Base-by-base conservation (phyloP, 192 early-diverging fungal genomes). In the Cetraspora pellucida region DNA sequence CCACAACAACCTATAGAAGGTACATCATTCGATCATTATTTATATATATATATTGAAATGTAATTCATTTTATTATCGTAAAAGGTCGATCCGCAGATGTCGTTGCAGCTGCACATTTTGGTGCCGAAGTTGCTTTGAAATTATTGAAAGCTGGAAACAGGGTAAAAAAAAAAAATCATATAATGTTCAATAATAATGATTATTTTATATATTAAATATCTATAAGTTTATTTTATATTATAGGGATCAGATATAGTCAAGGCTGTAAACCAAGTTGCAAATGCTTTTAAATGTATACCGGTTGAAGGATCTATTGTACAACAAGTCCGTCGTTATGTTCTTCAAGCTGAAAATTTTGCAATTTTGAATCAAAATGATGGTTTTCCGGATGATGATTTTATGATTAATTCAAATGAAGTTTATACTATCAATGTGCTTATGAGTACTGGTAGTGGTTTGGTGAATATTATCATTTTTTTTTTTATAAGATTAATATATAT, bases 21-120 rank as follows among this genome's bases (percentile, higher is more conserved):
- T 28, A 50, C 7, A 6, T 16, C 28, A 23, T 44, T 37, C 7
- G 7, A 37, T 37, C 7, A 37, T 37, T 37, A 37, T 6, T 6
- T 37, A 37, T 37, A 37, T 37, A 37, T 37, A 37, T 37, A 37
- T 37, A 37, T 37, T 37, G 7, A 37, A 37, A 37, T 37, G 37
- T 37, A 37, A 37, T 37, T 37, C 7, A 37, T 37, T 37, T 30
- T 17, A 59, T 73, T 45, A 10, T 54, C n/a, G n/a, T n/a, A n/a
- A 57, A 60, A 65, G 95, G 91, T 16, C 85, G 86, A 21, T 87
- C 89, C 63, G 95, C 93, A 8, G 93, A 95, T 76, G 91, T 89
- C 23, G 81, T 96, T 74, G 85, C 88, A 76, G 96, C 96, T 44
- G 95, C 96, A 49, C 85, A 96, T 78, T 89, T 88, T 55, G 91